phyloP scores from a whole-genome alignment of 2,329 filamentous ascomycete species.

The Ambrosiella xylebori region DNA sequence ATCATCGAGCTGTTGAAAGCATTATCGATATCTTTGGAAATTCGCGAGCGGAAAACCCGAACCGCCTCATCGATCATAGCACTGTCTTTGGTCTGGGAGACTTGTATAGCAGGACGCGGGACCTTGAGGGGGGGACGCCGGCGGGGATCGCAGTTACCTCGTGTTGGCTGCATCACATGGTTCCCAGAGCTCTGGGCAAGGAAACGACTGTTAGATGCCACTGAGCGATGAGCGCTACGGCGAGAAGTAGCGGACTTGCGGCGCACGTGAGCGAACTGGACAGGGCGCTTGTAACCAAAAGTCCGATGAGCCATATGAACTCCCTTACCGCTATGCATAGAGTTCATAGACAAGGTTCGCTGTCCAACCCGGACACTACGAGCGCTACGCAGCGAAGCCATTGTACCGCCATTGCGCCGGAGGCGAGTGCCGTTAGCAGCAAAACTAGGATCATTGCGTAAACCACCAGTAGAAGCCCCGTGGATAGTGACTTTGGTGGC shows the following conservation, averaged over 20 bases:
- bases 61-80: slow-evolving; percentile 51
- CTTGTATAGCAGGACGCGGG: background rate
- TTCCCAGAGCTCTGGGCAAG: background rate
- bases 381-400: slow-evolving; percentile 8
- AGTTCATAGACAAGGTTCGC: slow-evolving; percentile 26
- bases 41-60: slow-evolving; percentile 59
- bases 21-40: slow-evolving; percentile 81
- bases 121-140: slow-evolving; percentile 3
- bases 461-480: slow-evolving; percentile 11
- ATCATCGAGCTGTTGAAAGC: slow-evolving; percentile 60
- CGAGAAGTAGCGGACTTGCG: slow-evolving; percentile 5
- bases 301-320: slow-evolving; percentile 10
- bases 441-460: slow-evolving; percentile 15
- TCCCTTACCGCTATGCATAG: slow-evolving; percentile 27
- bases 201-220: background rate
- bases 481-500: slow-evolving; percentile 55
- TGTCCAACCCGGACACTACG: slow-evolving; percentile 5
- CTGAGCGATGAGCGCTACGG: background rate
- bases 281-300: slow-evolving; percentile 32
- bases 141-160: slow-evolving; percentile 3
- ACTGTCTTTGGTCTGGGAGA: slow-evolving; percentile 7
- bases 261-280: slow-evolving; percentile 36
- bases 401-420: slow-evolving; percentile 4
- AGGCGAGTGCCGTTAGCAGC: slow-evolving; percentile 1
- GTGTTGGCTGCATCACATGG: background rate